Percentiles rank a stretch among this genome's conserved stretches.
These are phyloP conservation scores for Pseudopediastrum boryanum DNA, from an alignment of 139 green algal genomes.

Conservation along the genomic window DNA sequence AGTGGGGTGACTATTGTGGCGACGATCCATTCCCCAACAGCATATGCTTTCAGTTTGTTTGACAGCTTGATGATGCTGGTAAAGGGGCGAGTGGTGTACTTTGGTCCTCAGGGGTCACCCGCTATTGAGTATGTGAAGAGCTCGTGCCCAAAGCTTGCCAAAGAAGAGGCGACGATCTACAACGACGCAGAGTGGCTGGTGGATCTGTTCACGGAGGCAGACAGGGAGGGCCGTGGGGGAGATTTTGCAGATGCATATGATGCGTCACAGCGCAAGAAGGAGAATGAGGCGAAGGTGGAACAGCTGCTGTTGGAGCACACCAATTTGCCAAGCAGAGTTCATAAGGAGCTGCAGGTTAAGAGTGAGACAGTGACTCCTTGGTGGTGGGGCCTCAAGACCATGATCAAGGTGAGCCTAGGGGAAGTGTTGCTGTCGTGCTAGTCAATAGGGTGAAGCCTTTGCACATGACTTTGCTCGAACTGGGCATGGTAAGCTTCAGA, in stretches of 20 bases:
- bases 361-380: conserved; percentile 73
- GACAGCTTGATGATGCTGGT: conserved; percentile 66
- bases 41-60: conserved; percentile 79
- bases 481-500: no score
- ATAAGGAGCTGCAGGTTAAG: conserved; percentile 61
- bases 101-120: no score
- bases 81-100: conserved; percentile 51
- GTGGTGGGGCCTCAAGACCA: conserved; percentile 69
- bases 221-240: conserved; percentile 39
- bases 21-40: conserved; percentile 77
- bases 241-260: conserved; percentile 50
- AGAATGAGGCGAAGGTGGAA: neutral
- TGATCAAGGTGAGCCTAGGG: conserved; percentile 72
- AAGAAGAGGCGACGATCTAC: neutral
- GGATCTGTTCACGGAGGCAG: conserved; percentile 61
- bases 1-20: conserved; percentile 63
- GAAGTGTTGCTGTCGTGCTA: no score
- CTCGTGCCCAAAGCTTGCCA: neutral
- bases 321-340: conserved; percentile 30
- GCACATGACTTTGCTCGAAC: no score
- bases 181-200: conserved; percentile 55
- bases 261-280: conserved; percentile 32
- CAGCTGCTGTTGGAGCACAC: neutral
- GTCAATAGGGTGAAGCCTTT: no score
- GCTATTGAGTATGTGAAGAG: neutral